A percentile compares a stretch with the other conserved stretches of the same genome.
Conservation (phyloP, 257 asterid genomes). For the Solanum bulbocastanum region DNA sequence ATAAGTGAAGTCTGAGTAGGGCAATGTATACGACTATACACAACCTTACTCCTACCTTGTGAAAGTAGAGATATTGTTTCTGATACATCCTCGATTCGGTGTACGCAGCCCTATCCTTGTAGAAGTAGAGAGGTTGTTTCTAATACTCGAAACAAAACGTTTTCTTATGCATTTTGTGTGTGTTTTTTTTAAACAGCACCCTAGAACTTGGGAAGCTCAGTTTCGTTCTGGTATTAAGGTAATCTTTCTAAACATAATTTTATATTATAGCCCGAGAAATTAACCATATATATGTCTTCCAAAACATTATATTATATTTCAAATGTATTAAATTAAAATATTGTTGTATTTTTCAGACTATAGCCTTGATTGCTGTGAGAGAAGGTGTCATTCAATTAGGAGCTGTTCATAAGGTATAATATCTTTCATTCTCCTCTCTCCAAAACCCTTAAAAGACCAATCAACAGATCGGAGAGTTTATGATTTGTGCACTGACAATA, state of each 20-base stretch:
- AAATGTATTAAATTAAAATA: background rate
- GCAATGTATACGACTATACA: background rate
- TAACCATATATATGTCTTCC: background rate
- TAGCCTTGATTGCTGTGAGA: constrained; percentile 96
- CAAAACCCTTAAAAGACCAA: background rate
- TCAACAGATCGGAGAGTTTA: background rate
- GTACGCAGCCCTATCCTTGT: background rate
- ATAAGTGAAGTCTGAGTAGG: background rate
- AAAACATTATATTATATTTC: background rate
- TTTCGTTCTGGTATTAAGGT: constrained; percentile 97
- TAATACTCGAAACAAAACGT: background rate
- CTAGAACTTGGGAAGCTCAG: constrained; percentile 99
- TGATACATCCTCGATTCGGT: fast-evolving
- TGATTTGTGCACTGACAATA: background rate
- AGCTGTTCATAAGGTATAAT: constrained; percentile 71
- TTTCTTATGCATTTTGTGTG: background rate
- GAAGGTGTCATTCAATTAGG: constrained; percentile 98
- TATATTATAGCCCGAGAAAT: background rate
- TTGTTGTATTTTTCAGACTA: constrained; percentile 40
- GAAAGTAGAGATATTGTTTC: background rate
- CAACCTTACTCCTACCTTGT: background rate
- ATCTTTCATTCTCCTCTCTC: background rate
- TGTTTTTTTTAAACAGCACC: constrained; percentile 41
- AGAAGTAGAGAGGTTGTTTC: background rate
- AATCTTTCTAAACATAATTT: background rate